A percentile compares a stretch with the other conserved stretches of the same genome.
phyloP scores from a whole-genome alignment of 1,284 basidiomycete genomes.

The Chalciporus sp. region DNA sequence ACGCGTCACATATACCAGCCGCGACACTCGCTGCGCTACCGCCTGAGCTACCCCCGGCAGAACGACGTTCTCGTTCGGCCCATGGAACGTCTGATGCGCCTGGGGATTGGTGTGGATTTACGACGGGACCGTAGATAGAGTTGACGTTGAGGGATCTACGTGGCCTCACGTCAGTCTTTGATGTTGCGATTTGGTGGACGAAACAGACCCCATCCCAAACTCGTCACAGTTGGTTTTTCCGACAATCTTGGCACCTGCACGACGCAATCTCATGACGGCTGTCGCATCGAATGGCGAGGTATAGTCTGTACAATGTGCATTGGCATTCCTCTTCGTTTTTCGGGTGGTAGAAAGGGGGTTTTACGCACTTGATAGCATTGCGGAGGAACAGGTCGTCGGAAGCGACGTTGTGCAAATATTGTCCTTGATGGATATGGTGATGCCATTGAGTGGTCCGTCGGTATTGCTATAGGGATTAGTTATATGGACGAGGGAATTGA shows the following conservation, averaged over 20 bases:
- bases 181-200: background rate
- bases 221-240: slow-evolving; percentile 98
- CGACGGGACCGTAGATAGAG: slow-evolving; percentile 72
- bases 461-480: background rate
- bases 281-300: slow-evolving; percentile 87
- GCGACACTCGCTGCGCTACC: slow-evolving; percentile 85
- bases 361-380: slow-evolving; percentile 66
- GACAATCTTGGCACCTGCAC: slow-evolving; percentile 71
- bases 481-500: slow-evolving; percentile 26
- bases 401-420: slow-evolving; percentile 75
- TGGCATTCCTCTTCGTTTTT: background rate
- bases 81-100: slow-evolving; percentile 23
- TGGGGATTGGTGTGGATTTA: slow-evolving; percentile 65
- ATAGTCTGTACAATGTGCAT: slow-evolving; percentile 54
- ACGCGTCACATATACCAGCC: slow-evolving; percentile 80
- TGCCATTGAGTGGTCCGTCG: slow-evolving; percentile 35
- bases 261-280: slow-evolving; percentile 66
- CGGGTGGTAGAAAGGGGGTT: background rate
- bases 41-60: slow-evolving; percentile 83
- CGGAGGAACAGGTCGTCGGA: slow-evolving; percentile 81
- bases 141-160: slow-evolving; percentile 73
- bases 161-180: background rate
- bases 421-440: slow-evolving; percentile 79
- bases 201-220: slow-evolving; percentile 92
- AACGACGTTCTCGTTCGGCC: slow-evolving; percentile 48